A percentile compares a stretch with the other conserved stretches of the same genome.
Conservation (phyloP, 768 basidiomycete genomes). For the Nevesoporus exiguus region DNA sequence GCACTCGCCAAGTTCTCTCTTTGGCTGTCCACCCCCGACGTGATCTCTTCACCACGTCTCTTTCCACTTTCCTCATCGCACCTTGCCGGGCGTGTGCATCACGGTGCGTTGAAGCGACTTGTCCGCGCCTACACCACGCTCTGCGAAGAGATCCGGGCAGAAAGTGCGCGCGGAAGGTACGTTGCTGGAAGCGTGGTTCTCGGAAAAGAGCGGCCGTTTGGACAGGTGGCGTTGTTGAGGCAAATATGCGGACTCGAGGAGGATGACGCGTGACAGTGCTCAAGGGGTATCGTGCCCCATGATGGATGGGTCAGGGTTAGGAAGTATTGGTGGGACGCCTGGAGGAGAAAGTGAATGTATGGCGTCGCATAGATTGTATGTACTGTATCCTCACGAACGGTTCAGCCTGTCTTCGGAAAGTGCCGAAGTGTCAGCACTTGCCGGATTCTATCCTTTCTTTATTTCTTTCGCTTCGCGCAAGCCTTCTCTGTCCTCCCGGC, state of each 20-base stretch:
- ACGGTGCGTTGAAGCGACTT: conserved; percentile 65
- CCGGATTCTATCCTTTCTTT: too few species aligned
- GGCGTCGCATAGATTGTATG: too few species aligned
- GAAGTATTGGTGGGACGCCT: too few species aligned
- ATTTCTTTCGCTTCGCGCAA: too few species aligned
- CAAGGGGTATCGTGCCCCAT: too few species aligned
- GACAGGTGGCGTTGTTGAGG: conserved; percentile 66
- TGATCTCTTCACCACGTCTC: conserved; percentile 57
- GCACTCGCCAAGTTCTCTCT: conserved; percentile 70
- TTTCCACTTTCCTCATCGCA: conserved; percentile 55
- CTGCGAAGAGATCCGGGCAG: conserved; percentile 72
- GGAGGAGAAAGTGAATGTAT: too few species aligned
- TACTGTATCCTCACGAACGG: too few species aligned
- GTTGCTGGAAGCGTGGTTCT: conserved; percentile 88
- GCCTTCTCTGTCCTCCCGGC: too few species aligned
- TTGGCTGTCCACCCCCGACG: conserved; percentile 82
- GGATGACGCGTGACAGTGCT: conserved; percentile 2
- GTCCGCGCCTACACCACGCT: conserved; percentile 66
- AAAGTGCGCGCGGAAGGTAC: conserved; percentile 58
- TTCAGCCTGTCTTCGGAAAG: too few species aligned
- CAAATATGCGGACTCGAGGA: conserved; percentile 77
- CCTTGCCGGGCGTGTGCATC: conserved; percentile 58
- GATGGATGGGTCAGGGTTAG: too few species aligned
- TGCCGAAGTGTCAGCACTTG: too few species aligned
- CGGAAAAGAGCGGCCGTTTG: conserved; percentile 81